Evolutionary conservation across 306 rosid genomes (phyloP).

Genomic region (Erythrophleum fordii): DNA sequence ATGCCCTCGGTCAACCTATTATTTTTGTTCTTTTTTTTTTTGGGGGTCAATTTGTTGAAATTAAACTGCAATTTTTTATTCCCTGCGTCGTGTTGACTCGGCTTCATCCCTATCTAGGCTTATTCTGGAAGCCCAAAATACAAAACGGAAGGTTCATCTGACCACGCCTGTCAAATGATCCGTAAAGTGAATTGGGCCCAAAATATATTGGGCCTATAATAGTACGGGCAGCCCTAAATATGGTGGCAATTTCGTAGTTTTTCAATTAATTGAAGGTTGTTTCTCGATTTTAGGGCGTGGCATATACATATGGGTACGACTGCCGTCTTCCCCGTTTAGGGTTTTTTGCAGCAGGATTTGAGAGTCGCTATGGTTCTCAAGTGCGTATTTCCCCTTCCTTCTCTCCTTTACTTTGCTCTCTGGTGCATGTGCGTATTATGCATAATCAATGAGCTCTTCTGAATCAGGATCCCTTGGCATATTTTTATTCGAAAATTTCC

Average conservation of each 20-base stretch:
- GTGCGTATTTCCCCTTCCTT: constrained; percentile 39
- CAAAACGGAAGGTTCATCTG: neutral
- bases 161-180: neutral
- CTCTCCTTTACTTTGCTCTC: neutral
- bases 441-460: neutral
- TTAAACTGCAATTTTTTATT: no score
- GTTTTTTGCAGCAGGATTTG: constrained; percentile 38
- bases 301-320: constrained; percentile 33
- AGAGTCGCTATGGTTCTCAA: constrained; percentile 78
- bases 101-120: neutral
- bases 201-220: neutral
- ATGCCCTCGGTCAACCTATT: no score
- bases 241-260: constrained; percentile 44
- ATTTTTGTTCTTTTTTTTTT: no score
- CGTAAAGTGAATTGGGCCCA: neutral
- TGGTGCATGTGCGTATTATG: neutral
- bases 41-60: no score
- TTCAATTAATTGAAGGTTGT: neutral
- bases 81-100: no score
- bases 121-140: neutral
- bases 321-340: constrained; percentile 30
- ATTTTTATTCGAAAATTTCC: neutral
- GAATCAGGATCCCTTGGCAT: neutral
- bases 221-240: neutral
- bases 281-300: neutral